Evolutionary conservation across 768 basidiomycete species (phyloP).

Genomic region (Serendipita sp.): DNA sequence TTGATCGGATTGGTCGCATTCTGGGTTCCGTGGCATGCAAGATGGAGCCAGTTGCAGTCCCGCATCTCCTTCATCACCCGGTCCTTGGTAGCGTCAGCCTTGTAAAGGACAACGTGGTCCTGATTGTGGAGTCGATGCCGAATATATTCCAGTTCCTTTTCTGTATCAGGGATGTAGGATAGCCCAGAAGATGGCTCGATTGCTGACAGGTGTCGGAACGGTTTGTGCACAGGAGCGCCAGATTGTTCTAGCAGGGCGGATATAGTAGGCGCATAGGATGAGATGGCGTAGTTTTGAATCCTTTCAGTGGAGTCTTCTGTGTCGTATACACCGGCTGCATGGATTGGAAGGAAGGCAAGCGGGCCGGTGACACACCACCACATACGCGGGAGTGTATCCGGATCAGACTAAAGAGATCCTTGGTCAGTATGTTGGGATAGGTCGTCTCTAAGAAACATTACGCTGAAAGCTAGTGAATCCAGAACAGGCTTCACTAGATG

Average conservation of each 20-base stretch:
- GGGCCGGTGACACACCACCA: background rate
- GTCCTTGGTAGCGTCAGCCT: too few species aligned
- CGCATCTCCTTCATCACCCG: too few species aligned
- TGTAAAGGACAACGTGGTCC: background rate
- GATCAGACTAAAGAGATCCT: background rate
- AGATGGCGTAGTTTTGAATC: background rate
- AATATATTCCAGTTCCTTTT: background rate
- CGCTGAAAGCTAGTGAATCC: background rate
- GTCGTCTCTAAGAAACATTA: background rate
- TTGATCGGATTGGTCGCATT: background rate
- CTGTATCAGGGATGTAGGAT: background rate
- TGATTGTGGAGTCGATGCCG: background rate
- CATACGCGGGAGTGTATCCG: background rate
- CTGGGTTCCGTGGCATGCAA: constrained; percentile 19
- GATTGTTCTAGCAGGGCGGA: background rate
- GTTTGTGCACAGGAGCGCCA: background rate
- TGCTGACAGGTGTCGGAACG: background rate
- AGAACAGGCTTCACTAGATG: background rate
- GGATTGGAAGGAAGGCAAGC: background rate
- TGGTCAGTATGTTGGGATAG: background rate
- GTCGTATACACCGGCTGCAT: background rate
- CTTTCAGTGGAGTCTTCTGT: background rate
- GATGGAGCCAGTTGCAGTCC: constrained; percentile 16
- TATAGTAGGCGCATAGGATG: background rate
- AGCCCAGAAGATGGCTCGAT: background rate